Conservation (phyloP, 108 stramenopile species). For the Cyclostephanos tholiformis region DNA sequence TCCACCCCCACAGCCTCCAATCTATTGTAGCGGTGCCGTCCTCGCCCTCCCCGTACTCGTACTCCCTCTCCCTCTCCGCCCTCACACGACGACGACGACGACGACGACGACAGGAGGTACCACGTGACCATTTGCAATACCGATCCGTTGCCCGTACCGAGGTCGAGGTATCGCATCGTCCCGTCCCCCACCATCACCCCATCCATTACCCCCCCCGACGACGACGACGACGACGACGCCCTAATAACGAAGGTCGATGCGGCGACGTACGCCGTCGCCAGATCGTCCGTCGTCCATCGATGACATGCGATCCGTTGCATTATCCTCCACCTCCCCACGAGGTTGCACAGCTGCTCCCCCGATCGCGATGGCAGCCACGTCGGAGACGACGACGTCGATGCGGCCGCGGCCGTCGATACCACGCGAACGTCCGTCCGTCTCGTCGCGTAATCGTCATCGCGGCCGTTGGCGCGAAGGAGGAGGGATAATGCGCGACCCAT, state of each 20-base stretch:
- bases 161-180: constrained; percentile 55
- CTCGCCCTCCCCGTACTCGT: not conserved
- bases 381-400: constrained; percentile 16
- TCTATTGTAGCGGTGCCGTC: too few species aligned
- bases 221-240: too few species aligned
- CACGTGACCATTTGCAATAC: constrained; percentile 66
- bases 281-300: constrained; percentile 81
- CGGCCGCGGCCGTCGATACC: not conserved
- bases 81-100: not conserved
- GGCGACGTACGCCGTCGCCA: constrained; percentile 70
- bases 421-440: constrained; percentile 20
- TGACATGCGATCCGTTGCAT: constrained; percentile 66
- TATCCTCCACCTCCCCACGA: constrained; percentile 69
- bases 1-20: constrained; percentile 55
- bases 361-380: constrained; percentile 50
- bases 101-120: constrained; percentile 39
- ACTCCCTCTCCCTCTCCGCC: not conserved
- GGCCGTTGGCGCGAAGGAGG: constrained; percentile 26
- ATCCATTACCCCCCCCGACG: too few species aligned
- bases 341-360: constrained; percentile 74
- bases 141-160: constrained; percentile 61
- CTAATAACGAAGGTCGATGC: constrained; percentile 43
- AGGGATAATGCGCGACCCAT: constrained; percentile 21
- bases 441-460: constrained; percentile 26
- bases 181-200: not conserved